These are phyloP conservation scores for Rhodotorula kratochvilovae DNA, from an alignment of 768 basidiomycete genomes.

Conservation along the genomic window DNA sequence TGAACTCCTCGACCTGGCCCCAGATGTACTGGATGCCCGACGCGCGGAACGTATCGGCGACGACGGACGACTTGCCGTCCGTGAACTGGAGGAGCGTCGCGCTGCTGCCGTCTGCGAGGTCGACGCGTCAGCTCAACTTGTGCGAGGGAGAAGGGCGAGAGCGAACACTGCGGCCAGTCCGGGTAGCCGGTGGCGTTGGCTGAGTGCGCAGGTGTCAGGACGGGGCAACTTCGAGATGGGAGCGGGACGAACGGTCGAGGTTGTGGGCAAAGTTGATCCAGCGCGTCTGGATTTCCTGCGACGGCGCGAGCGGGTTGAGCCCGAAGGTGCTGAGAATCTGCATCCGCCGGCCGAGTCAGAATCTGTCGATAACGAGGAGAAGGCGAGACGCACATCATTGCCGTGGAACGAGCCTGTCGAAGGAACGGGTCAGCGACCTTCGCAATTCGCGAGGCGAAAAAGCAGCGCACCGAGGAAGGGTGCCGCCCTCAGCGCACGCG, in stretches of 20 bases:
- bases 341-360: too few species aligned
- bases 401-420: too few species aligned
- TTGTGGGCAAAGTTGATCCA: constrained; percentile 17
- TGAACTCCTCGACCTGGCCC: neutral
- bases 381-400: too few species aligned
- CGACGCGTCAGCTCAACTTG: too few species aligned
- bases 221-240: too few species aligned
- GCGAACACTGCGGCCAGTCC: constrained; percentile 13
- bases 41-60: constrained; percentile 9
- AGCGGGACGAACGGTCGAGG: too few species aligned
- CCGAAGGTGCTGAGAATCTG: constrained; percentile 4
- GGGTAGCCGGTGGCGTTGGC: constrained; percentile 11
- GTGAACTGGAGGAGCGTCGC: constrained; percentile 19
- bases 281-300: constrained; percentile 14
- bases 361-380: too few species aligned
- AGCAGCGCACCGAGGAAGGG: constrained; percentile 9
- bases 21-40: constrained; percentile 12
- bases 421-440: too few species aligned
- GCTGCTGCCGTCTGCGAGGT: constrained; percentile 6
- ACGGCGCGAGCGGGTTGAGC: neutral
- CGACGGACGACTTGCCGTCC: neutral
- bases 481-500: neutral
- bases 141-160: neutral
- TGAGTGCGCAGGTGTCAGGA: too few species aligned
- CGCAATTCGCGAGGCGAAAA: too few species aligned